Base-by-base conservation (phyloP, 2,329 filamentous ascomycete genomes). In the Gaeumannomyces sp. region DNA sequence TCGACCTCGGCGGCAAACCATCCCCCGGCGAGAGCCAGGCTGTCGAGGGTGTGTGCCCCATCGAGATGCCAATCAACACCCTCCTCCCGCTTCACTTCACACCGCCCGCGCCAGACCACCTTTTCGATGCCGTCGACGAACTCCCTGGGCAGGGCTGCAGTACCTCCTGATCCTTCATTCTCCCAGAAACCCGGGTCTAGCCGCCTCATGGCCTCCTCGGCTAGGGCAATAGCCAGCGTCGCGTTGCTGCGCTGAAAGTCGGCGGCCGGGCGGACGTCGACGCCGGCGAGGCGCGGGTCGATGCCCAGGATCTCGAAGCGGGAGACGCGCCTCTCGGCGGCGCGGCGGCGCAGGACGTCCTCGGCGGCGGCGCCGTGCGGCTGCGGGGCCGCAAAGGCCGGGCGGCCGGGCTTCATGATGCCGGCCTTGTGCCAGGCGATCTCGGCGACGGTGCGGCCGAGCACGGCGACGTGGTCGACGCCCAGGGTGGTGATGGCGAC, bases 1-100 rank as follows among this genome's bases (percentile, higher is more conserved):
- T 64, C 58, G 13, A 66, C 53, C 73, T 76, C 67, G 70, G 76
- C 77, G 1, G 84, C 85, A 71, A 94, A 94, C 93, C 93, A 97
- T 69, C 80, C 81, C 3, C 87, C 91, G 14, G 90, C 90, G 58
- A 91, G 83, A 63, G 86, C 82, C 68, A 97, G 86, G 70, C 92
- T 96, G 70, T 97, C 93, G 28, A 88, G 80, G 0, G 93, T 97
- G 73, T 97, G 93, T 2, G 91, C 93, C 3, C 93, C 92, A 71
- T 97, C 93, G 22, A 97, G 85, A 69, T 89, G 87, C 92, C 93
- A 97, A 22, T 81, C 82, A 13, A 91, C 75, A 33, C 81, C 79
- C 3, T 76, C 75, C 2, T 78, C 77, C 3, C 78, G 71, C 38
- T 75, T 76, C 2, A 84, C 84, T 73, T 97, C 92, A 71, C 92